Percentiles rank a stretch among this genome's conserved stretches.
Evolutionary conservation across 208 protist genomes (phyloP).

Genomic region (Porcisia hertigi): DNA sequence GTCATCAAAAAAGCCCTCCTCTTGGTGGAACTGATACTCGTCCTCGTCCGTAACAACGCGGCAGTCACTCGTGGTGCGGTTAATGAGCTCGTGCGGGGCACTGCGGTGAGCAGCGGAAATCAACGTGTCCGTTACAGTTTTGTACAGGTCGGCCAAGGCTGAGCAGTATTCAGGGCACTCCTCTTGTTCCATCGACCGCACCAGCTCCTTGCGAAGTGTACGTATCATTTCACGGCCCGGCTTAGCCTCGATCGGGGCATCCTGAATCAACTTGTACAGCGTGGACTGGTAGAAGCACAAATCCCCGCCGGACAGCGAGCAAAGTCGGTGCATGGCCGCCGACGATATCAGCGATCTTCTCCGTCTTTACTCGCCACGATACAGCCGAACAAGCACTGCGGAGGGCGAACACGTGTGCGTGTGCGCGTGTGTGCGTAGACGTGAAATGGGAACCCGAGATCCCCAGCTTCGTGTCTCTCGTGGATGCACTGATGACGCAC

Average conservation of each 20-base stretch:
- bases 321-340: conserved; percentile 28
- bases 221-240: conserved; percentile 76
- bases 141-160: conserved; percentile 77
- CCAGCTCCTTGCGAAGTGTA: conserved; percentile 72
- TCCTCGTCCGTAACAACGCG: conserved; percentile 85
- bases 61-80: conserved; percentile 62
- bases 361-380: not conserved
- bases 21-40: conserved; percentile 71
- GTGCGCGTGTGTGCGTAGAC: not conserved
- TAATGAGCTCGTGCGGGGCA: conserved; percentile 82
- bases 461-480: not conserved
- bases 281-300: conserved; percentile 77
- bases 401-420: not conserved
- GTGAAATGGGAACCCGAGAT: no score
- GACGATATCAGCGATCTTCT: not conserved
- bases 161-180: conserved; percentile 70
- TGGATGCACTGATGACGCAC: not conserved
- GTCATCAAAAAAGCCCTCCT: conserved; percentile 80
- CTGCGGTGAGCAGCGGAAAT: conserved; percentile 79
- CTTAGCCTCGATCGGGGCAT: conserved; percentile 62
- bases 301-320: conserved; percentile 43
- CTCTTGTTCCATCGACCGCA: conserved; percentile 55
- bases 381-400: not conserved
- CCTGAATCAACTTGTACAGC: conserved; percentile 77
- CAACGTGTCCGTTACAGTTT: conserved; percentile 81